Percentiles rank a stretch among this genome's conserved stretches.
phyloP scores from a whole-genome alignment of 2,329 filamentous ascomycete genomes.

The Ceratocystis harringtonii region DNA sequence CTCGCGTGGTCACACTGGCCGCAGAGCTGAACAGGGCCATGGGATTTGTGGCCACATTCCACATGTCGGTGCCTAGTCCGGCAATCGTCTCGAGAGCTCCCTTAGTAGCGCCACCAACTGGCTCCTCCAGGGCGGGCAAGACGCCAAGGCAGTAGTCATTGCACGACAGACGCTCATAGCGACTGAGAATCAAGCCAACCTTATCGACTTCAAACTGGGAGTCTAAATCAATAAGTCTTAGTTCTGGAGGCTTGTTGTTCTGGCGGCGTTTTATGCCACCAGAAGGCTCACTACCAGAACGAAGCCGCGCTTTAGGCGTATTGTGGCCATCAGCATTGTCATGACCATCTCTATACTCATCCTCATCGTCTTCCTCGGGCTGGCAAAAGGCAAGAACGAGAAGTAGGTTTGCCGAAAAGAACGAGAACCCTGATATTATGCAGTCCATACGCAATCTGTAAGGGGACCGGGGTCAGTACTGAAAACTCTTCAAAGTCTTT shows the following conservation, averaged over 20 bases:
- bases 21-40: constrained; percentile 75
- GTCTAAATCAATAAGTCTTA: constrained; percentile 77
- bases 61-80: constrained; percentile 58
- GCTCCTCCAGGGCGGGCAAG: constrained; percentile 51
- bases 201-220: constrained; percentile 80
- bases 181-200: constrained; percentile 70
- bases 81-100: constrained; percentile 66
- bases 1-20: constrained; percentile 54
- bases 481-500: background rate
- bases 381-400: constrained; percentile 83
- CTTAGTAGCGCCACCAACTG: constrained; percentile 30
- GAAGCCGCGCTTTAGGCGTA: constrained; percentile 19
- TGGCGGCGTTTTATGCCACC: constrained; percentile 55
- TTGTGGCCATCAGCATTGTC: constrained; percentile 19
- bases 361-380: constrained; percentile 52
- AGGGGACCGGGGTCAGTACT: constrained; percentile 20
- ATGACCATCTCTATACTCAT: constrained; percentile 18
- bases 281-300: constrained; percentile 41
- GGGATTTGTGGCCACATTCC: constrained; percentile 82
- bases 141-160: constrained; percentile 86
- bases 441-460: constrained; percentile 85
- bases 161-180: constrained; percentile 71
- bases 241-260: constrained; percentile 71
- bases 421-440: constrained; percentile 89
- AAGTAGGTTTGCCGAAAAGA: constrained; percentile 86